Conservation (phyloP, 116 monocot species). For the Cymodocea nodosa region DNA sequence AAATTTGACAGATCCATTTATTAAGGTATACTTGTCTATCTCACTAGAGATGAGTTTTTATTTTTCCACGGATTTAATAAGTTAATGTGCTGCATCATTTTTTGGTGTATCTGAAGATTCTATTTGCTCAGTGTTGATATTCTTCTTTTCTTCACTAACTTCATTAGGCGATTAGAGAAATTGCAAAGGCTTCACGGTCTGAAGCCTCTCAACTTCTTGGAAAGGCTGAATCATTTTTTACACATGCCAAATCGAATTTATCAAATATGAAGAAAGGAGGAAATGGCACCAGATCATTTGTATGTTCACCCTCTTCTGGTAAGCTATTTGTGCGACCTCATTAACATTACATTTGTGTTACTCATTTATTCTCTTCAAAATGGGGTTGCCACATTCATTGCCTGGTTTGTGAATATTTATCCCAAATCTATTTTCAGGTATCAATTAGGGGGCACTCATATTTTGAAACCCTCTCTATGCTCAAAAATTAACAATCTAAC, state of each 20-base stretch:
- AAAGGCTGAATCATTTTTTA: constrained; percentile 32
- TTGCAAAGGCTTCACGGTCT: constrained; percentile 47
- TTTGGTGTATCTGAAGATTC: background rate
- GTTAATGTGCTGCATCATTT: background rate
- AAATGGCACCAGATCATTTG: background rate
- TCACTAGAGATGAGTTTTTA: background rate
- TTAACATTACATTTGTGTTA: background rate
- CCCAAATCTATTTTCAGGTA: too few relatives aligned
- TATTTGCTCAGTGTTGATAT: background rate
- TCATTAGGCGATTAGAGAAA: constrained; percentile 66
- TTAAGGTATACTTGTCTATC: constrained; percentile 39
- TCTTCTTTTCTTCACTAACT: constrained; percentile 8
- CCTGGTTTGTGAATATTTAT: too few relatives aligned
- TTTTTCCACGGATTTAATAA: background rate
- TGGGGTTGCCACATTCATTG: too few relatives aligned
- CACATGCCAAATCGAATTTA: constrained; percentile 23
- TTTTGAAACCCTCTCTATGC: too few relatives aligned
- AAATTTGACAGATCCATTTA: constrained; percentile 74
- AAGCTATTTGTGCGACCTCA: background rate
- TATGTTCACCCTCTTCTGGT: constrained; percentile 13
- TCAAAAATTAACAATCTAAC: too few relatives aligned
- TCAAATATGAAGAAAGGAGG: constrained; percentile 1
- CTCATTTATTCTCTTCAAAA: too few relatives aligned
- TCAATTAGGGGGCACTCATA: too few relatives aligned
- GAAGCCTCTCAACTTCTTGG: constrained; percentile 39